A percentile compares a stretch with the other conserved stretches of the same genome.
These are phyloP conservation scores for Leccinum uliginosum DNA, from an alignment of 768 basidiomycete species.

Conservation along the genomic window DNA sequence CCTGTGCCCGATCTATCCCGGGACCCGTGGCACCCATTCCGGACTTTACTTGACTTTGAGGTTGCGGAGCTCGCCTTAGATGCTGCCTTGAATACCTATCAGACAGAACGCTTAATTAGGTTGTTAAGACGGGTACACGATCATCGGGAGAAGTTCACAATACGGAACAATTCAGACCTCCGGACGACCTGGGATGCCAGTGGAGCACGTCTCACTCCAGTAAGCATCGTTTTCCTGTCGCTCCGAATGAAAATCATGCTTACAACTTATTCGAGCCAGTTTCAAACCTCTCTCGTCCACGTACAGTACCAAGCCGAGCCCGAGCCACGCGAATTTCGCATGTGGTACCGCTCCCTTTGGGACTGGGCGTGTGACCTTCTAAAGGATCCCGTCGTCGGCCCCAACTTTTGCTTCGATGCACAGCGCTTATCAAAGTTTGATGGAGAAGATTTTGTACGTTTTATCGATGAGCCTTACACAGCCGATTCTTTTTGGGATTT, in stretches of 20 bases:
- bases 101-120: not conserved
- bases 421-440: not conserved
- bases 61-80: not conserved
- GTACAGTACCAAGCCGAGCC: not conserved
- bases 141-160: not conserved
- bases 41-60: not conserved
- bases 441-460: not conserved
- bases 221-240: not conserved
- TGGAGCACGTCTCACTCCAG: not conserved
- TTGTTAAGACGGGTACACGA: not conserved
- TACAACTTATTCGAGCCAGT: not conserved
- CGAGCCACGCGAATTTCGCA: not conserved
- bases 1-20: not conserved
- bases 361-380: not conserved
- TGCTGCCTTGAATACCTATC: not conserved
- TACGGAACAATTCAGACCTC: not conserved
- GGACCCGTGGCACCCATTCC: not conserved
- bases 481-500: not conserved
- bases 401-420: not conserved
- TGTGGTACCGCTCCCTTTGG: not conserved
- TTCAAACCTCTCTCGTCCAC: not conserved
- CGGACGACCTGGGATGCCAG: not conserved
- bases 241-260: not conserved
- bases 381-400: not conserved
- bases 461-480: not conserved